Evolutionary conservation across 2,329 filamentous ascomycete species (phyloP).

Genomic region (Stylonectria norvegica): DNA sequence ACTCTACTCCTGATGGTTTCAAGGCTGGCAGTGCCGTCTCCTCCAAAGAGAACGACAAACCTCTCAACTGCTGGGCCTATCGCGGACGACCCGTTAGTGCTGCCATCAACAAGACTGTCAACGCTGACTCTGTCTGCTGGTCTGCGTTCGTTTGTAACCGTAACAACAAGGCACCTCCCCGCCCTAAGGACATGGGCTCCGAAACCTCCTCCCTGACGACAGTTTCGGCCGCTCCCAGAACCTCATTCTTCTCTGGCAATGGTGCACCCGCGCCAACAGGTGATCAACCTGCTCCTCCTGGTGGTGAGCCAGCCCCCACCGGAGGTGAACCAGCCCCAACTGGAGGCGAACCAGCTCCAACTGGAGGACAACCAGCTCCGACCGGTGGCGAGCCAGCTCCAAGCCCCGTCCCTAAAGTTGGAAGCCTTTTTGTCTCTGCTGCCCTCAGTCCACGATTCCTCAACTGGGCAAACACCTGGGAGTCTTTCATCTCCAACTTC

Average conservation of each 20-base stretch:
- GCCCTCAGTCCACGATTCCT: conserved; percentile 37
- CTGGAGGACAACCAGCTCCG: conserved; percentile 1
- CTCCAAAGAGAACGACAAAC: conserved; percentile 37
- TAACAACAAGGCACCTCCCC: conserved; percentile 31
- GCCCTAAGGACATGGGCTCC: conserved; percentile 35
- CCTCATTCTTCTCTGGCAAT: conserved; percentile 32
- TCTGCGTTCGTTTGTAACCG: conserved; percentile 42
- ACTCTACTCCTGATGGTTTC: conserved; percentile 39
- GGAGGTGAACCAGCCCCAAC: conserved; percentile 32
- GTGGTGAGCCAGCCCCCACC: conserved; percentile 11
- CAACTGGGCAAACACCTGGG: conserved; percentile 39
- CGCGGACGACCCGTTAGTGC: conserved; percentile 38
- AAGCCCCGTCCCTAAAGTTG: conserved; percentile 21
- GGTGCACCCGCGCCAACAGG: conserved; percentile 20
- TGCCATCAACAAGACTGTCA: conserved; percentile 38
- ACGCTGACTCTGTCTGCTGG: conserved; percentile 36
- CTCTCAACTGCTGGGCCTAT: conserved; percentile 41
- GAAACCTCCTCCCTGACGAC: conserved; percentile 35
- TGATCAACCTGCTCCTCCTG: conserved; percentile 13
- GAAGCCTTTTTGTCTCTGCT: conserved; percentile 31
- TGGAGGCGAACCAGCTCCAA: conserved; percentile 1
- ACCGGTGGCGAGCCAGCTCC: conserved; percentile 29
- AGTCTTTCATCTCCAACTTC: conserved; percentile 38
- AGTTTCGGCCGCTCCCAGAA: conserved; percentile 31
- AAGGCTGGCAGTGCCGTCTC: conserved; percentile 39